These are phyloP conservation scores for Triangularia verruculosa DNA, from an alignment of 2,329 filamentous ascomycete species.

Conservation along the genomic window DNA sequence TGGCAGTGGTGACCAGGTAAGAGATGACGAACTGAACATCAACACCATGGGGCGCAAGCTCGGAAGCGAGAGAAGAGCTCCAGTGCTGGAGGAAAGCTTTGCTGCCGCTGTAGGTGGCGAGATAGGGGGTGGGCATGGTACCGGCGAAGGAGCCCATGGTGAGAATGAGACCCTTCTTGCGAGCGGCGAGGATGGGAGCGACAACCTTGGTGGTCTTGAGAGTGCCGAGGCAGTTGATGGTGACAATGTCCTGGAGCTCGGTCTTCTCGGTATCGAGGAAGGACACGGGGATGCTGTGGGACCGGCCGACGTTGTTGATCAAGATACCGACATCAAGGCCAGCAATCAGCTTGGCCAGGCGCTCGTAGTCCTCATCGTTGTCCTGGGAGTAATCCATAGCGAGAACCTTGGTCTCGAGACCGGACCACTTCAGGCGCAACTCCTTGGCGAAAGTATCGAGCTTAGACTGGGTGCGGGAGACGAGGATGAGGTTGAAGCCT, in stretches of 20 bases:
- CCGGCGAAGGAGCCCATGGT: conserved; percentile 98
- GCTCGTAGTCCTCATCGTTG: conserved; percentile 74
- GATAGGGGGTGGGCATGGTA: conserved; percentile 82
- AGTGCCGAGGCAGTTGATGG: conserved; percentile 91
- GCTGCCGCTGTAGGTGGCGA: conserved; percentile 95
- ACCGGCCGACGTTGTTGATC: conserved; percentile 95
- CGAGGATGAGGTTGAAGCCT: conserved; percentile 91
- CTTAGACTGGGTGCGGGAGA: conserved; percentile 94
- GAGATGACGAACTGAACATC: conserved; percentile 89
- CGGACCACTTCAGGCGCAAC: conserved; percentile 65
- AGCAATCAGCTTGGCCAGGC: conserved; percentile 64
- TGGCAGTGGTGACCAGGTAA: conserved; percentile 91
- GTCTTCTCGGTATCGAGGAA: conserved; percentile 76
- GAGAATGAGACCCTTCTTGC: conserved; percentile 83
- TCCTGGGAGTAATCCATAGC: conserved; percentile 91
- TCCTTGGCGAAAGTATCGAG: conserved; percentile 74
- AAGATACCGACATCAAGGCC: conserved; percentile 81
- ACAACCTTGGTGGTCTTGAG: conserved; percentile 83
- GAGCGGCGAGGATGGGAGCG: conserved; percentile 77
- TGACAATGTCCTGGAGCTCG: conserved; percentile 87
- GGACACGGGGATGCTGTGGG: conserved; percentile 86
- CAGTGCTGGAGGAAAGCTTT: conserved; percentile 98
- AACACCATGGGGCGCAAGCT: conserved; percentile 76
- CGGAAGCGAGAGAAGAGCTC: conserved; percentile 80
- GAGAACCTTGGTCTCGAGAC: conserved; percentile 70